Conservation (phyloP, 139 green algal species). For the Chlamydomonas asymmetrica region DNA sequence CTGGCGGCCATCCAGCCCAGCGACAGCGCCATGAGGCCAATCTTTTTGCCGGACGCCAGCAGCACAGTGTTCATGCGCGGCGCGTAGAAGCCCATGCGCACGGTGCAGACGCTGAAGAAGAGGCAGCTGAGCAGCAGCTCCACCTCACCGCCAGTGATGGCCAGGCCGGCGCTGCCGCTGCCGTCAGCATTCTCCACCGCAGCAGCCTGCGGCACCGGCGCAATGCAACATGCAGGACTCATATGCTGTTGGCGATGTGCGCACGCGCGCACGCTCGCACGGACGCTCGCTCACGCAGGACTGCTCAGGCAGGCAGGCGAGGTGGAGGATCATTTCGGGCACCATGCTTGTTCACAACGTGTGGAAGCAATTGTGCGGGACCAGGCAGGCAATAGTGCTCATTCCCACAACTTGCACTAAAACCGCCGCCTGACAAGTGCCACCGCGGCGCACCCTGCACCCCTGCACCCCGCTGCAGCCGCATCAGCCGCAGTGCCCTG, state of each 20-base stretch:
- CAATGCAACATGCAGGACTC: too few relatives aligned
- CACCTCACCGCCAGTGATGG: constrained; percentile 21
- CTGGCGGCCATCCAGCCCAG: constrained; percentile 13
- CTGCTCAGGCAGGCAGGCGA: too few relatives aligned
- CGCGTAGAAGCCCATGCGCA: constrained; percentile 45
- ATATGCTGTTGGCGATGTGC: too few relatives aligned
- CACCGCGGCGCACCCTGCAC: too few relatives aligned
- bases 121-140: constrained; percentile 41
- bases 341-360: too few relatives aligned
- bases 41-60: constrained; percentile 53
- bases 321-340: too few relatives aligned
- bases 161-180: neutral
- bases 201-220: neutral
- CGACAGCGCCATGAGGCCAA: constrained; percentile 9
- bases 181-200: neutral
- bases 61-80: constrained; percentile 34
- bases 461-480: constrained; percentile 15
- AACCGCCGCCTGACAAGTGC: too few relatives aligned
- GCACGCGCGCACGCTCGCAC: too few relatives aligned
- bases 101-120: constrained; percentile 28
- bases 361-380: too few relatives aligned
- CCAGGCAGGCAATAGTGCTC: too few relatives aligned
- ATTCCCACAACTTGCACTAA: too few relatives aligned
- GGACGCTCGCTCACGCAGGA: too few relatives aligned
- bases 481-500: neutral